Percentiles rank a stretch among this genome's conserved stretches.
phyloP scores from a whole-genome alignment of 345 rosid genomes.

The Aegle marmelos region DNA sequence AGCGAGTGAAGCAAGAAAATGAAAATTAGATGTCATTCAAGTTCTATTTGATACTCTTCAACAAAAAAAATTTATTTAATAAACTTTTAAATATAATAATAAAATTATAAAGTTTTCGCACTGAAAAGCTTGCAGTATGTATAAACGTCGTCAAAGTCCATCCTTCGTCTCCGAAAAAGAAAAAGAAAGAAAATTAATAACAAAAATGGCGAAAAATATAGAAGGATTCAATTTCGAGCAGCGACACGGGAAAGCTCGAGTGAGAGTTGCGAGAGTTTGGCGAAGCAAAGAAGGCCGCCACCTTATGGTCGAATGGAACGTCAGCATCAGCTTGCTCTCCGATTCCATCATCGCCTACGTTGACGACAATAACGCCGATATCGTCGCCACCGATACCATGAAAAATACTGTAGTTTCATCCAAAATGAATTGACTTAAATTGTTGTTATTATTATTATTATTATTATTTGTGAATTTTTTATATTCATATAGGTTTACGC shows the following conservation, averaged over 20 bases:
- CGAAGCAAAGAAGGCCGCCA: constrained; percentile 47
- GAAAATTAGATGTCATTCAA: no score
- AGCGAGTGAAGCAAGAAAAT: not conserved
- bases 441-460: not conserved
- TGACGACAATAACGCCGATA: constrained; percentile 68
- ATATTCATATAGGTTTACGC: constrained; percentile 59
- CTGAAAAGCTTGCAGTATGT: no score
- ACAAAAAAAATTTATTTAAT: no score
- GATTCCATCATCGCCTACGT: constrained; percentile 66
- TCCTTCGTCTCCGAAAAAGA: not conserved
- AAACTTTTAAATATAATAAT: no score
- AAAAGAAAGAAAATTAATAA: not conserved
- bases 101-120: no score
- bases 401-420: constrained; percentile 61
- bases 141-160: not conserved
- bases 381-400: constrained; percentile 97
- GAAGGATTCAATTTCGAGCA: constrained; percentile 75
- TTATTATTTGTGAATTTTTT: not conserved
- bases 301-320: constrained; percentile 78
- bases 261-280: constrained; percentile 90
- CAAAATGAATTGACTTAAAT: no score
- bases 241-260: constrained; percentile 81
- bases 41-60: no score
- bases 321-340: constrained; percentile 70
- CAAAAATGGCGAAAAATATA: constrained; percentile 45